phyloP scores from a whole-genome alignment of 2,329 filamentous ascomycete species.

The Sphaerostilbella broomeana region DNA sequence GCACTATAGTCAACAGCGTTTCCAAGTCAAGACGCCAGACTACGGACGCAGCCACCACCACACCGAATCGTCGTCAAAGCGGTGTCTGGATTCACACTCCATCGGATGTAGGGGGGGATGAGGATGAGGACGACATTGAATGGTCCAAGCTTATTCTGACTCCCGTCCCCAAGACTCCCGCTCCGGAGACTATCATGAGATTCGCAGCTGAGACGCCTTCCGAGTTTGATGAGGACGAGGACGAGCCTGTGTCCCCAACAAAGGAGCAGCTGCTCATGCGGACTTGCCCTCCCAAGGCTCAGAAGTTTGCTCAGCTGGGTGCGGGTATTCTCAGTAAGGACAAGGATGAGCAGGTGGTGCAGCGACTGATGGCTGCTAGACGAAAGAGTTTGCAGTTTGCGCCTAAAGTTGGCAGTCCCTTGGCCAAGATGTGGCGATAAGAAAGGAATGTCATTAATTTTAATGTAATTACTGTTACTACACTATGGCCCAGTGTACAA shows the following conservation, averaged over 20 bases:
- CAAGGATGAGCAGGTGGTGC: conserved; percentile 51
- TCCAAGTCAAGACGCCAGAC: conserved; percentile 23
- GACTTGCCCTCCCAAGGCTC: conserved; percentile 50
- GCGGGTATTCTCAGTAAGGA: conserved; percentile 40
- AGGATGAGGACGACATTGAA: conserved; percentile 33
- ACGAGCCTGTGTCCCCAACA: conserved; percentile 23
- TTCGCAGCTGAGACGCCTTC: conserved; percentile 46
- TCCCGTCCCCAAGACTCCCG: conserved; percentile 52
- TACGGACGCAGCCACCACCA: conserved; percentile 32
- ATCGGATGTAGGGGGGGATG: conserved; percentile 36
- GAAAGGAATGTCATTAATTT: not conserved
- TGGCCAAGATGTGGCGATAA: conserved; percentile 49
- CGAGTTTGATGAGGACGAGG: conserved; percentile 27
- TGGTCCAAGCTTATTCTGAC: conserved; percentile 43
- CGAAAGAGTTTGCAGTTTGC: conserved; percentile 74
- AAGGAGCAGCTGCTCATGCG: conserved; percentile 38
- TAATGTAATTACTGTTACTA: no score
- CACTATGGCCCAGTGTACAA: not conserved
- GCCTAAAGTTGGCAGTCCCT: conserved; percentile 66
- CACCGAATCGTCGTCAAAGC: conserved; percentile 49
- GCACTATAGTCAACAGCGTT: conserved; percentile 47
- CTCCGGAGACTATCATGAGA: conserved; percentile 46
- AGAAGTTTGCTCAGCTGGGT: conserved; percentile 32
- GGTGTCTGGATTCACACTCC: conserved; percentile 50
- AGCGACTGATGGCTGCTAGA: conserved; percentile 62